Percentiles rank a stretch among this genome's conserved stretches.
Conservation (phyloP, 495 filamentous ascomycete species). For the Hypoxylon lenormandii region DNA sequence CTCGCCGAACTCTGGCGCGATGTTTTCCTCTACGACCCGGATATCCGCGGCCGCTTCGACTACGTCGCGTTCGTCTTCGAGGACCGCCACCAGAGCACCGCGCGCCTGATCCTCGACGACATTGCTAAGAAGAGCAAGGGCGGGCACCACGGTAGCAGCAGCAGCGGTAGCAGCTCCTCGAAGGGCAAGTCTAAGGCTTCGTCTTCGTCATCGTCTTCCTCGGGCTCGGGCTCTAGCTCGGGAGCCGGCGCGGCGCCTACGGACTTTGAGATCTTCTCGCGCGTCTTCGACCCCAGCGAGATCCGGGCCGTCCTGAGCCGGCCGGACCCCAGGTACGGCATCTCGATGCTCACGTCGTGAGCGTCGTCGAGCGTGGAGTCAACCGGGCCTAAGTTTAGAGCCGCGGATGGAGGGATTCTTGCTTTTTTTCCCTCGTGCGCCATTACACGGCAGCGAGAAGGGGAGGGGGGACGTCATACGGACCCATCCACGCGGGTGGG, state of each 20-base stretch:
- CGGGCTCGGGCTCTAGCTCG: constrained; percentile 39
- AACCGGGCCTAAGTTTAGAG: too few relatives aligned
- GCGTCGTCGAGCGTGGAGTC: too few relatives aligned
- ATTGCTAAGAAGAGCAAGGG: constrained; percentile 60
- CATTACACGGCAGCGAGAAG: constrained; percentile 50
- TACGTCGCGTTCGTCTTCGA: constrained; percentile 79
- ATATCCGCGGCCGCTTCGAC: constrained; percentile 74
- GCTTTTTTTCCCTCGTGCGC: constrained; percentile 30
- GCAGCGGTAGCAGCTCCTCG: constrained; percentile 45
- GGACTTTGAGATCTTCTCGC: constrained; percentile 60
- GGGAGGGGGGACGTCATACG: constrained; percentile 40
- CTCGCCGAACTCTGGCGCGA: constrained; percentile 77
- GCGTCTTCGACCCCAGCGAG: constrained; percentile 56
- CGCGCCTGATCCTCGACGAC: constrained; percentile 61
- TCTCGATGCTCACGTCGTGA: constrained; percentile 59
- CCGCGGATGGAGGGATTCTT: too few relatives aligned
- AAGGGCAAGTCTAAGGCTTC: constrained; percentile 54
- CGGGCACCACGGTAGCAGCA: constrained; percentile 27
- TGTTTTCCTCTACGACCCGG: constrained; percentile 71
- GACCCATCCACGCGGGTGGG: constrained; percentile 43
- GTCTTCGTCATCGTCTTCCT: constrained; percentile 45
- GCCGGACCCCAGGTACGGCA: constrained; percentile 61
- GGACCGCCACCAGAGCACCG: constrained; percentile 59
- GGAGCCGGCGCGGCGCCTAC: constrained; percentile 43
- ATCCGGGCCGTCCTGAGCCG: constrained; percentile 56